Conservation (phyloP, 257 asterid genomes). For the Oldenlandia corymbosa region DNA sequence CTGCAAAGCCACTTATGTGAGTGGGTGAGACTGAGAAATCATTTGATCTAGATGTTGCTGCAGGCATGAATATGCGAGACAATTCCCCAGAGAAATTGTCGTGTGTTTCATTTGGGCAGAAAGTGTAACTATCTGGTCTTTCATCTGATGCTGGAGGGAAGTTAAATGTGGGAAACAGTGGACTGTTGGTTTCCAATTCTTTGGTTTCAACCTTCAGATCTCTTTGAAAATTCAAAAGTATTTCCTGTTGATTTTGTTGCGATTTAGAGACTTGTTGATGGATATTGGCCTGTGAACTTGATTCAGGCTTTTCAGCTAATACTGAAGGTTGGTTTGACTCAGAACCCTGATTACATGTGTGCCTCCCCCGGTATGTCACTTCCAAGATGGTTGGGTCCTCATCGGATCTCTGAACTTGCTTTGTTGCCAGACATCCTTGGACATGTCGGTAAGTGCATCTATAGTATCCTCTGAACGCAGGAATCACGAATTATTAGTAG, state of each 20-base stretch:
- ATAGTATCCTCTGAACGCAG: slow-evolving; percentile 38
- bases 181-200: slow-evolving; percentile 24
- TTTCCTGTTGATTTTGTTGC: slow-evolving; percentile 18
- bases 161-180: slow-evolving; percentile 15
- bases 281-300: slow-evolving; percentile 13
- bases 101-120: slow-evolving; percentile 9
- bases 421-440: slow-evolving; percentile 46
- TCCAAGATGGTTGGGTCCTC: slow-evolving; percentile 37
- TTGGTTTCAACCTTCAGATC: slow-evolving; percentile 32
- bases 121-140: slow-evolving; percentile 16
- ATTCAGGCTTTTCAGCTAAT: slow-evolving; percentile 16
- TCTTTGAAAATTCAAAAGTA: slow-evolving; percentile 34
- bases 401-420: slow-evolving; percentile 41
- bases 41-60: slow-evolving; percentile 18
- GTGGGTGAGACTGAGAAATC: slow-evolving; percentile 22
- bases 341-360: slow-evolving; percentile 33
- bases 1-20: slow-evolving; percentile 17
- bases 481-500: no score
- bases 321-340: slow-evolving; percentile 11
- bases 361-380: slow-evolving; percentile 36
- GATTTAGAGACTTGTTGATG: slow-evolving; percentile 11
- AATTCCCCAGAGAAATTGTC: slow-evolving; percentile 14
- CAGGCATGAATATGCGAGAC: slow-evolving; percentile 19
- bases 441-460: slow-evolving; percentile 37
- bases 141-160: slow-evolving; percentile 17